Evolutionary conservation across 208 protist genomes (phyloP), one percentile per base, ranked within the genome.

Genomic region (Trypanosoma mega): DNA sequence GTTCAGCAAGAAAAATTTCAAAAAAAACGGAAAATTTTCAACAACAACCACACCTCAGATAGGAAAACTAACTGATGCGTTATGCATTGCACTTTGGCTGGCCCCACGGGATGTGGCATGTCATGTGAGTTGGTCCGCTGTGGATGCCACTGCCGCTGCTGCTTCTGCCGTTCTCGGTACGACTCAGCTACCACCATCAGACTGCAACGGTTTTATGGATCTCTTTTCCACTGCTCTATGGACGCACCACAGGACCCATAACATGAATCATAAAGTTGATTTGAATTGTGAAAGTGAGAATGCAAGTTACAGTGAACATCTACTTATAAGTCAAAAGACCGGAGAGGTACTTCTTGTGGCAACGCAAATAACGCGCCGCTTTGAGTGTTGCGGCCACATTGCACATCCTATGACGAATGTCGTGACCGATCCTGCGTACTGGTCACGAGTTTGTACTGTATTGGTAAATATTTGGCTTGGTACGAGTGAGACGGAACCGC

Each of bases 361-460:
- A 34, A 30, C 57, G 18, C n/a, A 50, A 11, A 41, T 24, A 2
- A 70, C 63, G 31, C 53, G 56, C 24, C 34, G 27, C 49, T 27
- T 70, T 18, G 47, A 70, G 47, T 56, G 45, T 39, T 49, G 30
- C 33, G 43, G 55, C 34, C 8, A 54, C 34, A n/a, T 70, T 30
- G 55, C 49, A 20, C 48, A 51, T 20, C 27, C 37, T 6, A 57
- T 70, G 52, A 53, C 63, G 21, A n/a, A 57, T 16, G 30, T 23
- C 24, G 56, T 24, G 23, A 16, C 31, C 18, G 5, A 14, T 14
- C 20, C 7, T n/a, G 26, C 29, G 8, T 57, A 37, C 29, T 20
- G 37, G 1, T 1, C 51, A 34, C 44, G 23, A 24, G 26, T 20
- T 37, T 62, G 56, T 46, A 70, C 49, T 18, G 26, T 50, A 0